Percentiles rank a stretch among this genome's conserved stretches.
Evolutionary conservation across 2,329 filamentous ascomycete species (phyloP).

Genomic region (Pseudopithomyces maydicus): DNA sequence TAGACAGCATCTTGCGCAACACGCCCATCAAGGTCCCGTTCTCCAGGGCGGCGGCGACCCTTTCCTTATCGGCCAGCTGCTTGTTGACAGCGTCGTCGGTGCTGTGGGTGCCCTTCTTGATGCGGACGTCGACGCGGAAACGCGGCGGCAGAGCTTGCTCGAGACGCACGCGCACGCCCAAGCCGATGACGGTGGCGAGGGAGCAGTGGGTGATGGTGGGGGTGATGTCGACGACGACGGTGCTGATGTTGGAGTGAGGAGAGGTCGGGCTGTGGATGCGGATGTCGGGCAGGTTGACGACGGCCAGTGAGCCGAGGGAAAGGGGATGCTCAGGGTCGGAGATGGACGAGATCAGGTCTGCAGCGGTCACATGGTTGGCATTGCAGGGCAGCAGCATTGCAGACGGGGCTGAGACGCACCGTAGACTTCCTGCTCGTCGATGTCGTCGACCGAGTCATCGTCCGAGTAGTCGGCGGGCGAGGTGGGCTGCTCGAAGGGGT

Average conservation of each 20-base stretch:
- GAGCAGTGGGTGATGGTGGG: constrained; percentile 98
- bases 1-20: constrained; percentile 91
- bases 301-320: constrained; percentile 88
- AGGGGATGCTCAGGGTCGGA: constrained; percentile 96
- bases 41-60: constrained; percentile 91
- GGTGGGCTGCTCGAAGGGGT: constrained; percentile 51
- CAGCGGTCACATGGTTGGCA: constrained; percentile 25
- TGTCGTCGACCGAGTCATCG: constrained; percentile 73
- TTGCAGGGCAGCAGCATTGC: background rate
- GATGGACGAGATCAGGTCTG: constrained; percentile 92
- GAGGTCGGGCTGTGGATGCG: constrained; percentile 72
- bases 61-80: constrained; percentile 94
- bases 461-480: constrained; percentile 51
- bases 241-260: constrained; percentile 67
- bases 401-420: constrained; percentile 56
- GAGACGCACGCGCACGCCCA: constrained; percentile 88
- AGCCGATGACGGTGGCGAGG: constrained; percentile 91
- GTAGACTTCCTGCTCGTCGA: constrained; percentile 97
- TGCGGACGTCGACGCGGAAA: constrained; percentile 88
- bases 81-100: constrained; percentile 97
- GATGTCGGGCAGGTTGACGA: constrained; percentile 96
- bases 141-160: constrained; percentile 90
- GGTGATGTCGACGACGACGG: constrained; percentile 86
- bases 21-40: constrained; percentile 89
- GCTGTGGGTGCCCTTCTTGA: constrained; percentile 94